These are phyloP conservation scores for Trichothecium sympodiale DNA, from an alignment of 2,329 filamentous ascomycete species.

Conservation along the genomic window DNA sequence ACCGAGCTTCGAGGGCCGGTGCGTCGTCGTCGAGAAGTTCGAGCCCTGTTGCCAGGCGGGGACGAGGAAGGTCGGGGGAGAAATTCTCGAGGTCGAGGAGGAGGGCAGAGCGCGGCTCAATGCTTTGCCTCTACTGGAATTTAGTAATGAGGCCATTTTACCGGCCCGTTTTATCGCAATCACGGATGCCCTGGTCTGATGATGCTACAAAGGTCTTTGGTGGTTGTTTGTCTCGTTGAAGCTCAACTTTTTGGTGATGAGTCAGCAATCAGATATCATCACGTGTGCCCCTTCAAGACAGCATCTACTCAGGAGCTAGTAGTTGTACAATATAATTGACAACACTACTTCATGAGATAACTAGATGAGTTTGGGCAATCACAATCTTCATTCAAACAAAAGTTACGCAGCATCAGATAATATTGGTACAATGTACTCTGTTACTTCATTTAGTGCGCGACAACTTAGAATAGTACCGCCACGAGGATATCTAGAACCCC, in stretches of 20 bases:
- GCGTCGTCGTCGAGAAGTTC: conserved; percentile 59
- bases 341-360: neutral
- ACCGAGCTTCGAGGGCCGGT: conserved; percentile 72
- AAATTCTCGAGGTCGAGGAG: conserved; percentile 29
- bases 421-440: conserved; percentile 20
- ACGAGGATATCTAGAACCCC: conserved; percentile 23
- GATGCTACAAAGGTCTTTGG: neutral
- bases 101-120: conserved; percentile 45
- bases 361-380: no score
- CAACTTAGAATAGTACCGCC: conserved; percentile 18
- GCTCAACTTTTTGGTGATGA: conserved; percentile 21
- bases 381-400: no score
- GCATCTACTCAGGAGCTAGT: no score
- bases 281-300: conserved; percentile 12
- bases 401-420: neutral
- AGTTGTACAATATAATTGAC: neutral
- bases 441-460: conserved; percentile 17
- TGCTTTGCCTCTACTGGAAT: conserved; percentile 48
- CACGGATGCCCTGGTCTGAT: neutral
- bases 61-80: conserved; percentile 62
- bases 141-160: conserved; percentile 46
- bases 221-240: neutral
- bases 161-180: conserved; percentile 1
- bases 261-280: conserved; percentile 14
- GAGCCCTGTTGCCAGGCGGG: conserved; percentile 49